These are phyloP conservation scores for Lathyrus sativus DNA, from an alignment of 306 rosid species.

Conservation along the genomic window DNA sequence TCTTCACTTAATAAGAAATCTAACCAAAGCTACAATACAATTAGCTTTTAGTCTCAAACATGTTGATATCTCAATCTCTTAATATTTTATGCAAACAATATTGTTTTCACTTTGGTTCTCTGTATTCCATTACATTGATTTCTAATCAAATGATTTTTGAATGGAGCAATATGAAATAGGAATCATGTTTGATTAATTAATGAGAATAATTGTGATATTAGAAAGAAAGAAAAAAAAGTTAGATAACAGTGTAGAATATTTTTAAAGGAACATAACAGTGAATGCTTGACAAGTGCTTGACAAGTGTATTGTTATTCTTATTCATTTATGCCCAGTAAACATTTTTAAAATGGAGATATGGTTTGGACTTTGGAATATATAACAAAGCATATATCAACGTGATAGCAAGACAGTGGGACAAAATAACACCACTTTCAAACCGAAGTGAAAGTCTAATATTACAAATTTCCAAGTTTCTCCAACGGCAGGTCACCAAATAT, in stretches of 20 bases:
- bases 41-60: no score
- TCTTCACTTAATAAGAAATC: no score
- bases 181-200: background rate
- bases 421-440: slow-evolving; percentile 35
- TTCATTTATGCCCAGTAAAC: background rate
- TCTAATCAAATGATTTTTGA: background rate
- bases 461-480: slow-evolving; percentile 43
- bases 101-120: no score
- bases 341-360: background rate
- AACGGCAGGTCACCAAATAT: slow-evolving; percentile 18
- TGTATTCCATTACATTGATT: background rate
- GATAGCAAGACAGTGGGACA: slow-evolving; percentile 24
- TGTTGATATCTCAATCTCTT: no score
- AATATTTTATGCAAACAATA: no score
- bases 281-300: background rate
- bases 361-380: slow-evolving; percentile 16
- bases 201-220: background rate
- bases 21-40: no score
- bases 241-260: background rate
- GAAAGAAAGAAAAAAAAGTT: background rate
- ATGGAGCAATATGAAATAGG: background rate
- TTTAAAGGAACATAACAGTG: background rate
- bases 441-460: slow-evolving; percentile 3
- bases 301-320: background rate
- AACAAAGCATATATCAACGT: slow-evolving; percentile 15